Conservation (phyloP, 139 green algal genomes). For the Astrephomene gubernaculifera region DNA sequence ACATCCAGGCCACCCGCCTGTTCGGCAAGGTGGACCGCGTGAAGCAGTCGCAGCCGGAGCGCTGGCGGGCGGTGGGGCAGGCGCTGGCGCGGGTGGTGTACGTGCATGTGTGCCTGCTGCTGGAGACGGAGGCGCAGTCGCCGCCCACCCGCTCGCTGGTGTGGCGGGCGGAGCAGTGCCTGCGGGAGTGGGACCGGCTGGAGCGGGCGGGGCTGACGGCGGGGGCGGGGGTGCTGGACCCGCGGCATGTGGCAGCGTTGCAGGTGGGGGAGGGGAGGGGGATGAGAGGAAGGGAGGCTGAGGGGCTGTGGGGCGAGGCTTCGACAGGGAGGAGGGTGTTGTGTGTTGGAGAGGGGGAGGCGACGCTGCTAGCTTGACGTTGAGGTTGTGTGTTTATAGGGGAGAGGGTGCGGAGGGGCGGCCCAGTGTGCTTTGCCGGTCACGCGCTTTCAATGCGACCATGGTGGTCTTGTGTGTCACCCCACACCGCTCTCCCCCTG, state of each 20-base stretch:
- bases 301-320: no score
- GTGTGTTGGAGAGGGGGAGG: no score
- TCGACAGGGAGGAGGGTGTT: no score
- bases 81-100: constrained; percentile 70
- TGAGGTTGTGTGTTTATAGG: no score
- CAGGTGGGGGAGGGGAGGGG: no score
- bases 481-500: no score
- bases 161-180: constrained; percentile 73
- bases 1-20: constrained; percentile 66
- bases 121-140: constrained; percentile 72
- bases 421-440: no score
- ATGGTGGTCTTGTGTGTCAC: no score
- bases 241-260: constrained; percentile 62
- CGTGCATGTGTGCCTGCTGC: constrained; percentile 73
- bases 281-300: no score
- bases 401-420: no score
- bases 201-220: constrained; percentile 53
- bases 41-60: constrained; percentile 33
- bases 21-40: constrained; percentile 61
- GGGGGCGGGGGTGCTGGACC: constrained; percentile 39
- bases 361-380: no score
- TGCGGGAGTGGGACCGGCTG: constrained; percentile 80
- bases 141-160: constrained; percentile 69
- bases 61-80: constrained; percentile 60
- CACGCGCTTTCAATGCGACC: no score